phyloP scores from a whole-genome alignment of 139 green algal genomes.

The Auxenochlorella pyrenoidosa region DNA sequence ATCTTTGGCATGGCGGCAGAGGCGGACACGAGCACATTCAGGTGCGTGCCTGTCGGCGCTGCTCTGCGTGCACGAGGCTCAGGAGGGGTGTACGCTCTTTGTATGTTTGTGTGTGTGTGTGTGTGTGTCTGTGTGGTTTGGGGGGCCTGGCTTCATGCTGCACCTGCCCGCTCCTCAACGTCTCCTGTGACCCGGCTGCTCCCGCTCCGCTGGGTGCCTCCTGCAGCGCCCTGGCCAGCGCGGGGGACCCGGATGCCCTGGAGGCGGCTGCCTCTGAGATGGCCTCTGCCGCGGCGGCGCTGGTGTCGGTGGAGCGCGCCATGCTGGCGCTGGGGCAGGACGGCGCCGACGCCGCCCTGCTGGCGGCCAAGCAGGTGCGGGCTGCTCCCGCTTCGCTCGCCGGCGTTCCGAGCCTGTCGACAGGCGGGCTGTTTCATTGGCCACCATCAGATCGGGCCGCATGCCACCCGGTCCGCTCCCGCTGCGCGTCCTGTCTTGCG shows the following conservation, averaged over 20 bases:
- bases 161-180: too few relatives aligned
- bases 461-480: too few relatives aligned
- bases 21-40: conserved; percentile 54
- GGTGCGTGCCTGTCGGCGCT: background rate
- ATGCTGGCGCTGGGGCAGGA: conserved; percentile 63
- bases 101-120: too few relatives aligned
- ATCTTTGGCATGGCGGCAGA: conserved; percentile 85
- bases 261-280: conserved; percentile 91
- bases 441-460: too few relatives aligned
- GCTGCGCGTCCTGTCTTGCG: too few relatives aligned
- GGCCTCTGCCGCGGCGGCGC: conserved; percentile 73
- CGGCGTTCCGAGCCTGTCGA: too few relatives aligned
- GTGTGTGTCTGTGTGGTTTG: too few relatives aligned
- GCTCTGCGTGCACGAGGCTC: background rate
- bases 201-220: too few relatives aligned
- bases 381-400: background rate
- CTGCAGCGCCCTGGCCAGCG: conserved; percentile 37
- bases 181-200: too few relatives aligned
- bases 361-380: conserved; percentile 53
- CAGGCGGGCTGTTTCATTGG: background rate
- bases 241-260: conserved; percentile 71
- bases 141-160: too few relatives aligned
- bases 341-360: conserved; percentile 6
- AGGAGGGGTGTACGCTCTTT: too few relatives aligned
- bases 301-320: conserved; percentile 84